Base-by-base conservation (phyloP, 805 yeast species). In the Spathaspora sp. region DNA sequence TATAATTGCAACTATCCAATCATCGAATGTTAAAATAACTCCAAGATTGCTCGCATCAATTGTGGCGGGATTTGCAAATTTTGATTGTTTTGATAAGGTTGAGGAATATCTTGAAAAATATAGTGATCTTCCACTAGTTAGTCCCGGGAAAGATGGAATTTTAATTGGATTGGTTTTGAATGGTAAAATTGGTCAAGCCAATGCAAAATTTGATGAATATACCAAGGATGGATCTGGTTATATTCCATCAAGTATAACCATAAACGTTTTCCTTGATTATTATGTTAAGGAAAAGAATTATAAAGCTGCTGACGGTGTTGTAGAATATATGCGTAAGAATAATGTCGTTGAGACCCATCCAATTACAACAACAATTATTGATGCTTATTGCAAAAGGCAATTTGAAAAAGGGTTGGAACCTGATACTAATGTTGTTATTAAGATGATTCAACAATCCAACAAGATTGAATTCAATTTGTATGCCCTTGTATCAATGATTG, bases 351-450 rank as follows among this genome's bases (percentile, higher is more conserved):
- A 86, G 26, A 88, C 83, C 61, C 72, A 82, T 45, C 82, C 82
- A 16, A 85, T 92, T 2, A 81, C 81, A 65, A 78, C 91, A 3
- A 76, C 79, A 35, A 67, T 85, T 20, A 73, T 85, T 49, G 83
- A 85, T 58, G 65, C 76, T 49, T 71, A 77, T 55, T 73, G 85
- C 67, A 81, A 80, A 60, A 51, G 67, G 35, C 69, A 74, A 32
- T 66, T 66, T 40, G 68, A 67, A n/a, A 70, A 76, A 35, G 82
- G 81, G 9, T 63, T 68, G 52, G 59, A 66, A 1, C 76, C 82
- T 8, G 66, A 73, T 35, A 65, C 78, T 20, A 71, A 67, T 10
- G 62, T 62, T 6, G 63, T 81, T 52, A 64, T 83, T 40, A 52
- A 61, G 1, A 73, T 73, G 18, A 75, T 85, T 75, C 57, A 59